Conservation (phyloP, 495 filamentous ascomycete genomes). For the Hypoxylon crocopeplum region DNA sequence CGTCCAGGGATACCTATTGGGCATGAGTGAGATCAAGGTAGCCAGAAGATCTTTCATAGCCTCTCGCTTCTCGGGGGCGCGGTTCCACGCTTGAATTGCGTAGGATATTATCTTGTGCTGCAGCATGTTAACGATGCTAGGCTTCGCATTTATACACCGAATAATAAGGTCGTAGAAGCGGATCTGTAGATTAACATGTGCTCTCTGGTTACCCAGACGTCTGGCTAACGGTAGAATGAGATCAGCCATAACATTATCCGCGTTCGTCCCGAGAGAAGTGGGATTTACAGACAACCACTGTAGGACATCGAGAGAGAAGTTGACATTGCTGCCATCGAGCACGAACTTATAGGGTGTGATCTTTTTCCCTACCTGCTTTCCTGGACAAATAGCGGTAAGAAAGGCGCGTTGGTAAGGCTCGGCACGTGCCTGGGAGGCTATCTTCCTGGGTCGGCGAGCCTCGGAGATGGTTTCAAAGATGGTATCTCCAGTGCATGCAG, state of each 20-base stretch:
- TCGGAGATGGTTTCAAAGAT: slow-evolving; percentile 3
- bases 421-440: neutral
- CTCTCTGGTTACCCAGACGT: slow-evolving; percentile 7
- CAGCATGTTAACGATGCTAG: neutral
- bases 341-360: slow-evolving; percentile 20
- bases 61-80: neutral
- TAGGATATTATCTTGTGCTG: neutral
- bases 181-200: neutral
- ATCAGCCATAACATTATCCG: slow-evolving; percentile 11
- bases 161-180: neutral
- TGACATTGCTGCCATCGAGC: neutral
- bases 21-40: neutral
- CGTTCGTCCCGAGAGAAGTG: slow-evolving; percentile 10
- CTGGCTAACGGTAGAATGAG: slow-evolving; percentile 10
- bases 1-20: neutral
- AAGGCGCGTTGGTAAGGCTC: neutral
- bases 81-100: slow-evolving; percentile 11
- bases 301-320: neutral
- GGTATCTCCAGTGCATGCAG: slow-evolving; percentile 18
- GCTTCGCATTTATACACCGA: neutral
- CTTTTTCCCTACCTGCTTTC: neutral
- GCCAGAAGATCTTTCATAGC: neutral
- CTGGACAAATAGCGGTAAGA: neutral
- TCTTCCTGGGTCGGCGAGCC: neutral
- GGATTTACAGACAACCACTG: neutral